Conservation (phyloP, 768 basidiomycete genomes). For the Panaeolus cyanescens region DNA sequence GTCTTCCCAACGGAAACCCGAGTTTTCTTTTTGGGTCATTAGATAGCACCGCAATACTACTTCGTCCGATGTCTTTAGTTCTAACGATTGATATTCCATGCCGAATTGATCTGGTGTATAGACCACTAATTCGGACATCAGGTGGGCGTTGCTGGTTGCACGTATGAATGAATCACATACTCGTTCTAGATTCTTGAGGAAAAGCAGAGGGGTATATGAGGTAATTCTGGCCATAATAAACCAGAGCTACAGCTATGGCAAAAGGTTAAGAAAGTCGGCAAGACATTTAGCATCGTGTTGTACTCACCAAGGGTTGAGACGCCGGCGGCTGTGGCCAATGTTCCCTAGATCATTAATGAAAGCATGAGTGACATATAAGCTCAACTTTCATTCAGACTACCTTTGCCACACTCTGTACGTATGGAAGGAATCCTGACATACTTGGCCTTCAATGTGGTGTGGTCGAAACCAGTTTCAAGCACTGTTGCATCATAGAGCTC, state of each 20-base stretch:
- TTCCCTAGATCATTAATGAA: conserved; percentile 38
- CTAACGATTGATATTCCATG: conserved; percentile 74
- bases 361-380: background rate
- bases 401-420: conserved; percentile 50
- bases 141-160: background rate
- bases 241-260: conserved; percentile 61
- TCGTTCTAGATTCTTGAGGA: conserved; percentile 73
- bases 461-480: background rate
- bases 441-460: conserved; percentile 2
- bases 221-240: conserved; percentile 86
- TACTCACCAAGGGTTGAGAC: conserved; percentile 56
- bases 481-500: background rate
- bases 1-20: conserved; percentile 20
- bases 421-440: conserved; percentile 44
- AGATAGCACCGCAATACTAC: conserved; percentile 77
- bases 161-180: conserved; percentile 35
- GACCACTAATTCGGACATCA: conserved; percentile 35
- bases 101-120: conserved; percentile 68
- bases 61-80: conserved; percentile 71
- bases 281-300: background rate
- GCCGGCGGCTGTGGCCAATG: conserved; percentile 56
- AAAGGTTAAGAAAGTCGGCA: conserved; percentile 8
- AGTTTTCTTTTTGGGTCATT: conserved; percentile 60
- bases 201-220: conserved; percentile 91
- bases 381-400: conserved; percentile 19